These are phyloP conservation scores for Brasenia schreberi DNA, from an alignment of 164 flowering plant genomes.

Conservation along the genomic window DNA sequence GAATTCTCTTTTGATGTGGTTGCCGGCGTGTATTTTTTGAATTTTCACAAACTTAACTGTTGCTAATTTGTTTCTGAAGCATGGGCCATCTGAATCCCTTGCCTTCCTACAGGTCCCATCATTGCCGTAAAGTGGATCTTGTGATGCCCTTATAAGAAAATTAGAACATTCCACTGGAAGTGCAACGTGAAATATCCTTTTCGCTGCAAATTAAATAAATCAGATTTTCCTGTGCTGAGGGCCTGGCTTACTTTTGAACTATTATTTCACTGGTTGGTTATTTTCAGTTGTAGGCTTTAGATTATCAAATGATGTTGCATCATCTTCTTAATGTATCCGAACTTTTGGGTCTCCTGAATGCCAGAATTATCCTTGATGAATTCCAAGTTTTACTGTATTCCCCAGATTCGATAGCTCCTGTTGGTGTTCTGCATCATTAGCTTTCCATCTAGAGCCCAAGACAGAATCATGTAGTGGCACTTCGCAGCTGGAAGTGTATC, in stretches of 20 bases:
- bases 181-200: too few relatives aligned
- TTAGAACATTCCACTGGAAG: too few relatives aligned
- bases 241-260: not conserved
- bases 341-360: constrained; percentile 48
- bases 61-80: too few relatives aligned
- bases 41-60: too few relatives aligned
- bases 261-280: not conserved
- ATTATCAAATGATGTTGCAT: not conserved
- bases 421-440: constrained; percentile 77
- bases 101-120: too few relatives aligned
- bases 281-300: not conserved
- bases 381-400: constrained; percentile 68
- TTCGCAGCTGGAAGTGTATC: constrained; percentile 14
- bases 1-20: too few relatives aligned
- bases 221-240: too few relatives aligned
- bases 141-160: too few relatives aligned
- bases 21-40: too few relatives aligned
- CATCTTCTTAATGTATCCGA: not conserved
- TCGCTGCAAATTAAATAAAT: too few relatives aligned
- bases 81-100: too few relatives aligned
- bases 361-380: constrained; percentile 70
- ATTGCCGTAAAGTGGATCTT: too few relatives aligned
- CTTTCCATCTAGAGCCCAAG: constrained; percentile 73
- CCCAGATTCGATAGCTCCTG: constrained; percentile 76
- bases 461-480: constrained; percentile 11